Conservation (phyloP, 768 basidiomycete species). For the Lactifluus piperatus region DNA sequence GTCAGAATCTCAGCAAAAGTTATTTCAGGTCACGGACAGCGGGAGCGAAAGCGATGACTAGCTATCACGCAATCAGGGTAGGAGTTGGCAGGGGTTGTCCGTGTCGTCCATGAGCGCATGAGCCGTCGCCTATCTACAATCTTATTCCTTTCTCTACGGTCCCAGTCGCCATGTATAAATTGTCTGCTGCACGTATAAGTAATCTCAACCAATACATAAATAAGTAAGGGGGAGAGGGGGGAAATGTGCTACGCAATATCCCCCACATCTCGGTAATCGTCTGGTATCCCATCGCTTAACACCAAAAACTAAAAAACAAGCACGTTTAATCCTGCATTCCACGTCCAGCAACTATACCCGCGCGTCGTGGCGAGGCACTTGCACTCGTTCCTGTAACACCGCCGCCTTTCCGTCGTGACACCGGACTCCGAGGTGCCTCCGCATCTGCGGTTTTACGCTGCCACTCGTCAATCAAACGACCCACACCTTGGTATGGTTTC, state of each 20-base stretch:
- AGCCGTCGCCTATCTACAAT: not conserved
- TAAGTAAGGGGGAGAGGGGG: too few relatives aligned
- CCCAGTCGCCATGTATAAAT: slow-evolving; percentile 2
- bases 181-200: slow-evolving; percentile 4
- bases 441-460: slow-evolving; percentile 67
- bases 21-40: slow-evolving; percentile 17
- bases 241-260: not conserved
- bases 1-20: slow-evolving; percentile 8
- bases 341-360: slow-evolving; percentile 12
- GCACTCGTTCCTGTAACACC: not conserved
- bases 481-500: slow-evolving; percentile 72
- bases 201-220: not conserved
- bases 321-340: slow-evolving; percentile 6
- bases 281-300: not conserved
- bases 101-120: not conserved
- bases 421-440: slow-evolving; percentile 32
- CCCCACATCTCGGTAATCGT: not conserved
- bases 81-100: not conserved
- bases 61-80: too few relatives aligned
- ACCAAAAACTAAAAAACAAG: not conserved
- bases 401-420: slow-evolving; percentile 29
- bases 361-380: slow-evolving; percentile 12
- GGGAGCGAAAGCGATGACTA: slow-evolving; percentile 16
- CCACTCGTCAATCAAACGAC: slow-evolving; percentile 82
- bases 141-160: not conserved